phyloP scores from a whole-genome alignment of 805 yeast genomes.

The Kazachstania bromeliacearum region DNA sequence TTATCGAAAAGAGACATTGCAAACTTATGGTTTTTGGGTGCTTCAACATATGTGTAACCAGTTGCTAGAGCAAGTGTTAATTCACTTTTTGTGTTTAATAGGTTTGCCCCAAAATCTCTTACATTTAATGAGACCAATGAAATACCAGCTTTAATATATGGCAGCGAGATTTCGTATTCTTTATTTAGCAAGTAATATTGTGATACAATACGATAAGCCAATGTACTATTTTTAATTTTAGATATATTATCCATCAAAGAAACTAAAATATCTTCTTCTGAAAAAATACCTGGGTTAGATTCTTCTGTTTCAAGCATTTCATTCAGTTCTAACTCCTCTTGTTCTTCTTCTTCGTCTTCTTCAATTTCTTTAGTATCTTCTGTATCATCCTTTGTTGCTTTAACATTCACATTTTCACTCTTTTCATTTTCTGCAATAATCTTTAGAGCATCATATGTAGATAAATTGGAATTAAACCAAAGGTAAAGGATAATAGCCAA shows the following conservation, averaged over 20 bases:
- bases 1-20: conserved; percentile 66
- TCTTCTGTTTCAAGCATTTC: conserved; percentile 22
- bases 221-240: conserved; percentile 37
- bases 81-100: conserved; percentile 47
- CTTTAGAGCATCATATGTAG: conserved; percentile 41
- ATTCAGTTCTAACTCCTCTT: conserved; percentile 19
- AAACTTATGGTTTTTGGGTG: conserved; percentile 75
- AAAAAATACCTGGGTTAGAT: conserved; percentile 13
- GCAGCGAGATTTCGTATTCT: conserved; percentile 56
- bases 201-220: conserved; percentile 59
- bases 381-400: conserved; percentile 8
- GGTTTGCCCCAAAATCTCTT: conserved; percentile 37
- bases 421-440: conserved; percentile 11
- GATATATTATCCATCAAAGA: conserved; percentile 44
- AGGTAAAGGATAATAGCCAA: conserved; percentile 55
- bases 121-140: conserved; percentile 41
- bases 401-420: conserved; percentile 3
- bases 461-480: conserved; percentile 56
- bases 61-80: conserved; percentile 61
- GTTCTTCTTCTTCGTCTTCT: conserved; percentile 6
- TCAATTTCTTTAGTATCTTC: conserved; percentile 9
- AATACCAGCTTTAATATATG: conserved; percentile 52
- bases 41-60: conserved; percentile 73
- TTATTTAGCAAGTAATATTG: conserved; percentile 48
- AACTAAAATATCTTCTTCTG: conserved; percentile 40